These are phyloP conservation scores for Podaxis sp. DNA, from an alignment of 768 basidiomycete genomes.

Conservation along the genomic window DNA sequence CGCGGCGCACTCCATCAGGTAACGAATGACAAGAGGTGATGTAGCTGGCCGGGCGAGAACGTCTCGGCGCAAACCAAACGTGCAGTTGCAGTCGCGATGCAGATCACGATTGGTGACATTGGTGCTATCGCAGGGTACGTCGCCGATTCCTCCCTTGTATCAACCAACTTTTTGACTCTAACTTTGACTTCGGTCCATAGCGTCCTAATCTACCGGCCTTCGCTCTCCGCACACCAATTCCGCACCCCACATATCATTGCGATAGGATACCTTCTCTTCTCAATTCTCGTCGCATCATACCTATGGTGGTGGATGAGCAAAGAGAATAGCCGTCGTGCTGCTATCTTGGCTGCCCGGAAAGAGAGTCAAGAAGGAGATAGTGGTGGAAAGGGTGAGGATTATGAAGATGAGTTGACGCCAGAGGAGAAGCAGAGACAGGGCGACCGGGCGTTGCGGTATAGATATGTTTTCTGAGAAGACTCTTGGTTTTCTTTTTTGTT, in stretches of 20 bases:
- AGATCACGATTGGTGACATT: constrained; percentile 61
- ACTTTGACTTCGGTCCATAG: constrained; percentile 20
- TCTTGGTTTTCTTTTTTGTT: background rate
- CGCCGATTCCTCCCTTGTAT: background rate
- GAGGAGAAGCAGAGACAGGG: constrained; percentile 31
- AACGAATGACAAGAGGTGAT: background rate
- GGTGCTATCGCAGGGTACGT: constrained; percentile 53
- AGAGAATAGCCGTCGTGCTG: constrained; percentile 48
- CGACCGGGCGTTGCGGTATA: constrained; percentile 37
- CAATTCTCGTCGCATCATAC: constrained; percentile 39
- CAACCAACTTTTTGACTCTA: background rate
- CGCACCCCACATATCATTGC: constrained; percentile 57
- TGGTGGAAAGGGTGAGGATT: background rate
- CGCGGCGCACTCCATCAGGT: background rate
- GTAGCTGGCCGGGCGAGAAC: constrained; percentile 62
- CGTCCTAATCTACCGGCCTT: constrained; percentile 55
- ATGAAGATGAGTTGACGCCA: constrained; percentile 12
- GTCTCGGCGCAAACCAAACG: constrained; percentile 70
- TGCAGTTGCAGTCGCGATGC: constrained; percentile 59
- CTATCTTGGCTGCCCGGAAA: constrained; percentile 22
- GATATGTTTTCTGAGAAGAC: constrained; percentile 36
- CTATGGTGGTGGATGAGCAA: constrained; percentile 47
- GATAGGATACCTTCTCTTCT: constrained; percentile 56
- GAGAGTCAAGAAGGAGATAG: constrained; percentile 11
- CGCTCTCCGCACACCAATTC: constrained; percentile 42